Evolutionary conservation across 805 yeast species (phyloP), one percentile per base, ranked within the genome.

Genomic region (Brettanomyces bruxellensis): DNA sequence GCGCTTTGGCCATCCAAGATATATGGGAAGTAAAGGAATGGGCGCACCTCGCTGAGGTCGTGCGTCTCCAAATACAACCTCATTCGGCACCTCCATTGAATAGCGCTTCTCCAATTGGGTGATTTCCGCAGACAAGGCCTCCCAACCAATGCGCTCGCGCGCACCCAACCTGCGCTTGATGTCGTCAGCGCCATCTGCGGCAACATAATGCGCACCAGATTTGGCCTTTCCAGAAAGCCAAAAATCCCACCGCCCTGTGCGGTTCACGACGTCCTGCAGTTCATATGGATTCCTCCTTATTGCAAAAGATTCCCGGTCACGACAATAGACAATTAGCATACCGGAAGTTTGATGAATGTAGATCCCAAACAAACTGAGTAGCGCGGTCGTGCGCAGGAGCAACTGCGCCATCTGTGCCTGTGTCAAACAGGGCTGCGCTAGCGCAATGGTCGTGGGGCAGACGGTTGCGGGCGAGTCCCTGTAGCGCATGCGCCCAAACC

Each of bases 331-430:
- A 8, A 61, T 38, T 1, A 59, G 35, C 2, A 58, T 14, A 6
- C 52, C 47, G 3, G 59, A 53, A 4, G 53, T 48, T 4, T 34
- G 18, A 39, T 60, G 62, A 3, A 60, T 25, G 41, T 60, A 60
- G 2, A 62, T 42, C 1, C 65, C 66, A 48, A 56, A 60, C 8
- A 59, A 34, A 41, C 64, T 57, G 24, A 60, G 41, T 7, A 51
- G 46, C 3, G 48, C 50, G 1, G 61, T 51, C 3, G 64, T 52
- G 13, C 32, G 32, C 2, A 62, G 34, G 0, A 42, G 42, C 9
- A 47, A 36, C 3, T 14, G 11, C 5, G 44, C 25, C 23, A 50
- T 18, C 24, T 36, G 41, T 3, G 38, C 39, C 3, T 22, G 12
- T 5, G 37, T 34, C 22, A 55, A 38, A 18, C 52, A 44, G 5